These are phyloP conservation scores for Meredithiella fracta DNA, from an alignment of 2,329 filamentous ascomycete species.

Conservation along the genomic window DNA sequence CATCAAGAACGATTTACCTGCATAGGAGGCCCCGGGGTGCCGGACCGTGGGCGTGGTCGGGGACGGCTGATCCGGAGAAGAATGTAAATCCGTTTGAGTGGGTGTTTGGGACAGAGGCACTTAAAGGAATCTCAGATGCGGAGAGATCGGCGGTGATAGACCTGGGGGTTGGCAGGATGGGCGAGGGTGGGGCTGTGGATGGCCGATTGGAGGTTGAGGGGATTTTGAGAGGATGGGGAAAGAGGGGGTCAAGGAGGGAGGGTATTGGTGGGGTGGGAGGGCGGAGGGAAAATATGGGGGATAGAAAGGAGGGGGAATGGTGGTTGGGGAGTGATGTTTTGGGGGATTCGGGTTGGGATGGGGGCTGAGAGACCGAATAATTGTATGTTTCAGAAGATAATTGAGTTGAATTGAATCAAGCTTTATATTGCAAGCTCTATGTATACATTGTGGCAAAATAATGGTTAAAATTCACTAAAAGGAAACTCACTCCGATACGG, in stretches of 20 bases:
- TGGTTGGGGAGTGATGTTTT: not conserved
- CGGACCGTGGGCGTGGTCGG: constrained; percentile 36
- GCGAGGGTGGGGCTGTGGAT: constrained; percentile 36
- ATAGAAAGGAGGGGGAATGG: not conserved
- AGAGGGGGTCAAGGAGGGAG: not conserved
- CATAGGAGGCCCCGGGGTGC: constrained; percentile 53
- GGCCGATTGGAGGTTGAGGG: constrained; percentile 49
- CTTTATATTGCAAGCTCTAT: no score
- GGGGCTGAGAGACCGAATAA: not conserved
- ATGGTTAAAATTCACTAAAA: no score
- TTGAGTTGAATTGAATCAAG: no score
- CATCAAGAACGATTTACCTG: constrained; percentile 58
- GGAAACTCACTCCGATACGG: constrained; percentile 15
- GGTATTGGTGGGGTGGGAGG: constrained; percentile 2
- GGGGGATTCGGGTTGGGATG: not conserved
- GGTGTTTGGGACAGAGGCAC: constrained; percentile 51
- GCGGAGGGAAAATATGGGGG: not conserved
- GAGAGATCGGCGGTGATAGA: constrained; percentile 44
- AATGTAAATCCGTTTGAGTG: constrained; percentile 48
- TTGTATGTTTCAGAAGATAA: not conserved
- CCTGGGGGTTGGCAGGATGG: constrained; percentile 30
- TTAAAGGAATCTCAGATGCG: constrained; percentile 38
- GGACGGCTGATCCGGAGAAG: not conserved
- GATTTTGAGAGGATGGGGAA: not conserved
- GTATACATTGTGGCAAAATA: no score